These are phyloP conservation scores for Phytophthora colocasiae DNA, from an alignment of 352 stramenopile genomes.

Conservation along the genomic window DNA sequence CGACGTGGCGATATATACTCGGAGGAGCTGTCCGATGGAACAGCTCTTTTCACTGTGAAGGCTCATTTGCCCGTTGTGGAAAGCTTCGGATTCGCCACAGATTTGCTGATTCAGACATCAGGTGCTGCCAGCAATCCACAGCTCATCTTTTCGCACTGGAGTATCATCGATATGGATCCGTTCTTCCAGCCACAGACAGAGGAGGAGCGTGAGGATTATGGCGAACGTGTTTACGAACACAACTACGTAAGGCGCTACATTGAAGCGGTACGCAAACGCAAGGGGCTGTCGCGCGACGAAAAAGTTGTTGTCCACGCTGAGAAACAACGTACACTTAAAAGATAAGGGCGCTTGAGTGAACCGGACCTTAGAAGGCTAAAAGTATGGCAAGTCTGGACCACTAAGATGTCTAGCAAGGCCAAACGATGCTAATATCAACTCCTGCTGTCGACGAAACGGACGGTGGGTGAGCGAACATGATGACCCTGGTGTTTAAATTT, in stretches of 20 bases:
- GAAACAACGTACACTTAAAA: slow-evolving; percentile 96
- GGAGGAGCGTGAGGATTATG: slow-evolving; percentile 96
- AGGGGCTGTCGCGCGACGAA: slow-evolving; percentile 94
- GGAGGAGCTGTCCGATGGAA: slow-evolving; percentile 92
- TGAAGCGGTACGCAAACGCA: slow-evolving; percentile 93
- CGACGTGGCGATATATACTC: slow-evolving; percentile 91
- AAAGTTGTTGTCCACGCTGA: slow-evolving; percentile 97
- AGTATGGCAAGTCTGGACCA: no score
- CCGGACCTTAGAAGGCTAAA: neutral
- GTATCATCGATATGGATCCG: slow-evolving; percentile 93
- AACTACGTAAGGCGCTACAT: slow-evolving; percentile 96
- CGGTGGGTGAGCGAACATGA: neutral
- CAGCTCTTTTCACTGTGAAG: slow-evolving; percentile 94
- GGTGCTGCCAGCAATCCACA: slow-evolving; percentile 96
- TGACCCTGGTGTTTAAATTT: no score
- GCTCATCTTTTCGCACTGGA: slow-evolving; percentile 96
- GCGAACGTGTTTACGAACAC: slow-evolving; percentile 91
- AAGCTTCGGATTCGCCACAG: slow-evolving; percentile 93
- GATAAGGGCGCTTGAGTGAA: slow-evolving; percentile 41
- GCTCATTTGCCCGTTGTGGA: slow-evolving; percentile 95
- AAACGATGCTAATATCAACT: neutral
- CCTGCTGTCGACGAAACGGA: slow-evolving; percentile 12
- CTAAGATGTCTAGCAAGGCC: no score
- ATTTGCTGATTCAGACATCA: slow-evolving; percentile 95
- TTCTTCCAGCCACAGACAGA: slow-evolving; percentile 97